These are phyloP conservation scores for Cerioporus squamosus DNA, from an alignment of 1,284 basidiomycete species.

Conservation along the genomic window DNA sequence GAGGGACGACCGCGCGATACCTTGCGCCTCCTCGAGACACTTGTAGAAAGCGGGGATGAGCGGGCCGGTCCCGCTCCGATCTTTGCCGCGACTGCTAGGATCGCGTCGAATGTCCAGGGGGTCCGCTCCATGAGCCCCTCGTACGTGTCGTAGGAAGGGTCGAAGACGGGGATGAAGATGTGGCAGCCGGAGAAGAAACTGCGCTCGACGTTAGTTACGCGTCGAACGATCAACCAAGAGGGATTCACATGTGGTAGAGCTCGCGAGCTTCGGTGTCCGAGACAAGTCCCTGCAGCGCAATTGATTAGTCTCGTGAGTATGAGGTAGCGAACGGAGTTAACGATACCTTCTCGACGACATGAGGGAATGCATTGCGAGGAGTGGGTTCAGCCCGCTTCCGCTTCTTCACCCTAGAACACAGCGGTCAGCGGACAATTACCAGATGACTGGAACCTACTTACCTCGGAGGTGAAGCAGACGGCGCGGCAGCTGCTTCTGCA, in stretches of 20 bases:
- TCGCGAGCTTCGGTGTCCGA: conserved; percentile 78
- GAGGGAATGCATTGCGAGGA: conserved; percentile 83
- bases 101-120: conserved; percentile 91
- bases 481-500: conserved; percentile 85
- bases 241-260: conserved; percentile 74
- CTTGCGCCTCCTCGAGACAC: conserved; percentile 92
- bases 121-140: conserved; percentile 88
- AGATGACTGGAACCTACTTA: conserved; percentile 3
- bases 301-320: neutral
- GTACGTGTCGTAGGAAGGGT: conserved; percentile 89
- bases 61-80: conserved; percentile 89
- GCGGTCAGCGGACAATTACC: conserved; percentile 3
- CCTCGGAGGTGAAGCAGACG: conserved; percentile 35
- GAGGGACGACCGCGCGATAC: conserved; percentile 89
- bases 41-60: conserved; percentile 86
- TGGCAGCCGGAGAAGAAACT: conserved; percentile 96
- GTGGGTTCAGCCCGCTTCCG: conserved; percentile 87
- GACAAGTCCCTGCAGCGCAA: conserved; percentile 64
- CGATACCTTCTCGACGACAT: conserved; percentile 79
- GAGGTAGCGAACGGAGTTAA: neutral
- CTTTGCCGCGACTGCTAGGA: conserved; percentile 89
- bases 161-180: conserved; percentile 93
- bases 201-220: conserved; percentile 18
- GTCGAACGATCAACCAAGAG: neutral
- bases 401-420: conserved; percentile 70